These are phyloP conservation scores for Podaxis pistillaris DNA, from an alignment of 768 basidiomycete species.

Conservation along the genomic window DNA sequence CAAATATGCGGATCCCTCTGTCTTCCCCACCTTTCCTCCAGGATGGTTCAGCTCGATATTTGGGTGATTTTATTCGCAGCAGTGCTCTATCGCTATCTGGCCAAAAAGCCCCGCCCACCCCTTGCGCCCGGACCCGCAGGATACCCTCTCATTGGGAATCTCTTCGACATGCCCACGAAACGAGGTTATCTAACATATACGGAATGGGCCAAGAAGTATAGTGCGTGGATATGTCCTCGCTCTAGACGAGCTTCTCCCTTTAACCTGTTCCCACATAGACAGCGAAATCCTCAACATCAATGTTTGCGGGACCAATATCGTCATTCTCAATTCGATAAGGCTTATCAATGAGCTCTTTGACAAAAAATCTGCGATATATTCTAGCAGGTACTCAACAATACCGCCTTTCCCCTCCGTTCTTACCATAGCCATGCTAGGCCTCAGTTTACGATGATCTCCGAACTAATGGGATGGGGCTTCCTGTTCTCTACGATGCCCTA, in stretches of 20 bases:
- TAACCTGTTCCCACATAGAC: neutral
- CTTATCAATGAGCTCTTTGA: slow-evolving; percentile 44
- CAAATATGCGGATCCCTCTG: neutral
- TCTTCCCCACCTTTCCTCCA: neutral
- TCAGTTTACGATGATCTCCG: slow-evolving; percentile 24
- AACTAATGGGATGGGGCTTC: slow-evolving; percentile 37
- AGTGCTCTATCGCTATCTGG: neutral
- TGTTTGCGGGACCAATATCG: slow-evolving; percentile 26
- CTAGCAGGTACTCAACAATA: slow-evolving; percentile 19
- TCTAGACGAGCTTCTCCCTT: neutral
- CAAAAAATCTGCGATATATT: slow-evolving; percentile 44
- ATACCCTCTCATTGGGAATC: slow-evolving; percentile 12
- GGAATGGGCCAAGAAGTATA: slow-evolving; percentile 14
- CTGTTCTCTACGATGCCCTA: slow-evolving; percentile 38
- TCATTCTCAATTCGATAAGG: slow-evolving; percentile 44
- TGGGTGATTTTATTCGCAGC: neutral
- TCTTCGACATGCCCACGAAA: slow-evolving; percentile 14
- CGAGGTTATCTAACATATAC: slow-evolving; percentile 4
- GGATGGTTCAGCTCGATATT: slow-evolving; percentile 3
- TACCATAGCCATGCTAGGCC: slow-evolving; percentile 15
- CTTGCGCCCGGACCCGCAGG: slow-evolving; percentile 12
- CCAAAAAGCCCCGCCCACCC: neutral
- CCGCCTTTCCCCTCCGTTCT: neutral
- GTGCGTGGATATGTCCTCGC: neutral
- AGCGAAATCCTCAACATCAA: slow-evolving; percentile 19